A percentile compares a stretch with the other conserved stretches of the same genome.
phyloP scores from a whole-genome alignment of 805 yeast species.

The Jamesozyma spencerorum region DNA sequence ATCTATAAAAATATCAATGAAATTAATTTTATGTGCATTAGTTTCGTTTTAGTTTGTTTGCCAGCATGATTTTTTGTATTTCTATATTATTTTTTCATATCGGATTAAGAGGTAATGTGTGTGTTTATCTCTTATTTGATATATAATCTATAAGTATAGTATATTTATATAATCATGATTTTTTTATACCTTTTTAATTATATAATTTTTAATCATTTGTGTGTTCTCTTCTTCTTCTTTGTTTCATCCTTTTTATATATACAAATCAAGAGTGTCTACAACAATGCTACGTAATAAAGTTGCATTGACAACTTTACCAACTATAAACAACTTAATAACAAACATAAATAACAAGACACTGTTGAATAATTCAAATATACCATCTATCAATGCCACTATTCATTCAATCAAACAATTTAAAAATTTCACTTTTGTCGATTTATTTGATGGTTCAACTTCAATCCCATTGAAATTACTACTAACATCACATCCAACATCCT shows the following conservation, averaged over 20 bases:
- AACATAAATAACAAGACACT: background rate
- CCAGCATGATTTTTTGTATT: background rate
- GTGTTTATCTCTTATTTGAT: no score
- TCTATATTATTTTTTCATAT: background rate
- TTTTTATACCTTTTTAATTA: no score
- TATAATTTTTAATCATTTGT: no score
- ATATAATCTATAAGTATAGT: no score
- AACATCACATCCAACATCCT: slow-evolving; percentile 1
- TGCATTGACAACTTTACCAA: background rate
- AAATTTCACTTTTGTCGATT: slow-evolving; percentile 68
- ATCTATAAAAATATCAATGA: no score
- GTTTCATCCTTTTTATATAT: no score
- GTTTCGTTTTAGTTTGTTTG: no score
- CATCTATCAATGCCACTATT: slow-evolving; percentile 57
- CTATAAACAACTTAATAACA: slow-evolving; percentile 3
- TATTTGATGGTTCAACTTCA: slow-evolving; percentile 67
- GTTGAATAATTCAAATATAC: slow-evolving; percentile 11
- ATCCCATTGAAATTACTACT: slow-evolving; percentile 48
- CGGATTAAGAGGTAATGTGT: no score
- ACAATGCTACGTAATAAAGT: no score
- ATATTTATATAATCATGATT: no score
- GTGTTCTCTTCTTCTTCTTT: no score
- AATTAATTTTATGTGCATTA: background rate
- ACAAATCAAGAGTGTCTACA: no score
- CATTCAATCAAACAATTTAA: slow-evolving; percentile 64